These are phyloP conservation scores for Penstemon newberryi DNA, from an alignment of 257 asterid genomes.

Conservation along the genomic window DNA sequence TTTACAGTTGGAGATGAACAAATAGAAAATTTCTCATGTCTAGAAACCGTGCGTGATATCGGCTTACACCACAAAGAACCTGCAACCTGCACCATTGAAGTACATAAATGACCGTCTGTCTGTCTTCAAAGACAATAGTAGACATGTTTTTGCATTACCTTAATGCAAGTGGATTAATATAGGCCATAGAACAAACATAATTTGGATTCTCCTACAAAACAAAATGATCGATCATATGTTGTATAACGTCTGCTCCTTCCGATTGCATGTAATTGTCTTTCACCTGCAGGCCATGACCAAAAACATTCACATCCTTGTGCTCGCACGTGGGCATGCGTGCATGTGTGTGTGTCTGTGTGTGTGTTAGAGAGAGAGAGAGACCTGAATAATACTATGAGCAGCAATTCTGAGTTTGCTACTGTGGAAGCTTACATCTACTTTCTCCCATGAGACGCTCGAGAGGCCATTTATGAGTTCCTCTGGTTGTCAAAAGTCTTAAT, in stretches of 20 bases:
- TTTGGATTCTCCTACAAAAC: conserved; percentile 33
- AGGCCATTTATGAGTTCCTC: conserved; percentile 83
- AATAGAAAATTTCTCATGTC: too few relatives aligned
- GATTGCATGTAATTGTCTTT: conserved; percentile 68
- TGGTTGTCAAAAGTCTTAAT: conserved; percentile 33
- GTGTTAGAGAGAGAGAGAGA: conserved; percentile 26
- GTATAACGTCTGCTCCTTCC: conserved; percentile 94
- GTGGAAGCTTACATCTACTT: conserved; percentile 95
- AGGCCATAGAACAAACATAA: too few relatives aligned
- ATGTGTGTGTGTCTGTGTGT: neutral
- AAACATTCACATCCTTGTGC: neutral
- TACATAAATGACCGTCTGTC: too few relatives aligned
- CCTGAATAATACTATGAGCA: conserved; percentile 97
- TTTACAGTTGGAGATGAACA: too few relatives aligned
- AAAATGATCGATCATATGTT: conserved; percentile 89
- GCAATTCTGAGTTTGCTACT: conserved; percentile 72
- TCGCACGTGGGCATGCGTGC: neutral
- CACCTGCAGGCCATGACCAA: conserved; percentile 50
- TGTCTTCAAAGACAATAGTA: too few relatives aligned
- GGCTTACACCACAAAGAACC: too few relatives aligned
- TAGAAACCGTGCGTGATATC: too few relatives aligned
- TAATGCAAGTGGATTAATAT: neutral
- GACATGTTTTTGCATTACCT: neutral
- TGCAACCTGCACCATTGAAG: too few relatives aligned
- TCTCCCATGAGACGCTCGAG: conserved; percentile 93